These are phyloP conservation scores for Forsythia suspensa DNA, from an alignment of 257 asterid species.

Conservation along the genomic window DNA sequence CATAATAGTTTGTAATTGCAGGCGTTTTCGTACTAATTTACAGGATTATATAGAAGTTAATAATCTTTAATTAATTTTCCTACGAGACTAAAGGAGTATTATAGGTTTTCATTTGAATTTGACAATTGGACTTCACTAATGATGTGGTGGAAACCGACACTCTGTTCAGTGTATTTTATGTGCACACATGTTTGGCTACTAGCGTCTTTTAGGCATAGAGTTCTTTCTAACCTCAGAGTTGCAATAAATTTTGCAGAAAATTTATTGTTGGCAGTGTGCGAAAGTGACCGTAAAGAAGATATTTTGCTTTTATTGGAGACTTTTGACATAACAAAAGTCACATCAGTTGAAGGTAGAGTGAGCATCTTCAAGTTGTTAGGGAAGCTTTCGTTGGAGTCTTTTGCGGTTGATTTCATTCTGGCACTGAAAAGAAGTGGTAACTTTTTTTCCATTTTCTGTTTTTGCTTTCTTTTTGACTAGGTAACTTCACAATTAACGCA, in stretches of 20 bases:
- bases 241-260: slow-evolving; percentile 54
- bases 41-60: not conserved
- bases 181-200: slow-evolving; percentile 1
- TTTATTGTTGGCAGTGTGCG: slow-evolving; percentile 64
- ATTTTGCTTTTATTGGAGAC: slow-evolving; percentile 53
- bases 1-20: not conserved
- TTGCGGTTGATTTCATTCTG: slow-evolving; percentile 52
- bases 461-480: not conserved
- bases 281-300: slow-evolving; percentile 59
- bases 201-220: not conserved
- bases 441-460: slow-evolving; percentile 11
- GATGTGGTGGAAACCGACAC: slow-evolving; percentile 10
- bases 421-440: slow-evolving; percentile 68
- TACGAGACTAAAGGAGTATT: slow-evolving; percentile 5
- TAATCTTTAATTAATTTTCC: not conserved
- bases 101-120: not conserved
- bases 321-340: slow-evolving; percentile 58
- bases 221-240: slow-evolving; percentile 25
- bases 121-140: slow-evolving; percentile 15
- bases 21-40: not conserved
- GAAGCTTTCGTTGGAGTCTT: slow-evolving; percentile 59
- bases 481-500: not conserved
- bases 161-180: slow-evolving; percentile 11
- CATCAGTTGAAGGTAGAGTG: slow-evolving; percentile 42
- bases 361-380: slow-evolving; percentile 70